Conservation (phyloP, 2,329 filamentous ascomycete genomes). For the Neonectria coccinea region DNA sequence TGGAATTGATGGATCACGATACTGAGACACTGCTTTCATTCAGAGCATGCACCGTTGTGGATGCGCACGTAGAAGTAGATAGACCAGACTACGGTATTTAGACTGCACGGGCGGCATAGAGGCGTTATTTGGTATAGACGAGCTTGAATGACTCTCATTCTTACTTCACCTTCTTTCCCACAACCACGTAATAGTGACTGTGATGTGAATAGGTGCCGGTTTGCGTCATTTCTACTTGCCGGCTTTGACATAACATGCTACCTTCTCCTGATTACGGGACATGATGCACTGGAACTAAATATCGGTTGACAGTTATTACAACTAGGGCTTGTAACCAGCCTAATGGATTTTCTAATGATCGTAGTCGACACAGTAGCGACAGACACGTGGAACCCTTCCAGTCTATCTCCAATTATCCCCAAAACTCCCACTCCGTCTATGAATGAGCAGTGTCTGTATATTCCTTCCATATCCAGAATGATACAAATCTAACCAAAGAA, state of each 20-base stretch:
- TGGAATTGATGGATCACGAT: background rate
- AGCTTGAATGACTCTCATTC: conserved; percentile 10
- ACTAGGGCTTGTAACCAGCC: background rate
- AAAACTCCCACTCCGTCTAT: conserved; percentile 10
- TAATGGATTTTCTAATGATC: conserved; percentile 4
- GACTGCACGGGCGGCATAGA: conserved; percentile 29
- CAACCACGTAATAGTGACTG: background rate
- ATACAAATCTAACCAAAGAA: too few species aligned
- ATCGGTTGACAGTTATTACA: background rate
- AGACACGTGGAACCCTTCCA: conserved; percentile 9
- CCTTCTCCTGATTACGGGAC: background rate
- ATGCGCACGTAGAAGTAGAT: conserved; percentile 15
- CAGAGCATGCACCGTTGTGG: conserved; percentile 2
- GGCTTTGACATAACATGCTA: too few species aligned
- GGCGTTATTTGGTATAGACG: conserved; percentile 31
- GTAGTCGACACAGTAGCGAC: background rate
- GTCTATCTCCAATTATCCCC: conserved; percentile 2
- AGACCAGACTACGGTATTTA: conserved; percentile 10
- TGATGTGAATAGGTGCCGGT: too few species aligned
- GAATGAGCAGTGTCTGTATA: background rate
- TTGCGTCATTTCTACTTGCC: background rate
- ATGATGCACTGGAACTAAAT: background rate
- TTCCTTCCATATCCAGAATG: background rate
- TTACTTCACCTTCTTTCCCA: background rate
- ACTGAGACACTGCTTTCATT: background rate